Conservation (phyloP, 257 asterid genomes). For the Fraxinus anomala region DNA sequence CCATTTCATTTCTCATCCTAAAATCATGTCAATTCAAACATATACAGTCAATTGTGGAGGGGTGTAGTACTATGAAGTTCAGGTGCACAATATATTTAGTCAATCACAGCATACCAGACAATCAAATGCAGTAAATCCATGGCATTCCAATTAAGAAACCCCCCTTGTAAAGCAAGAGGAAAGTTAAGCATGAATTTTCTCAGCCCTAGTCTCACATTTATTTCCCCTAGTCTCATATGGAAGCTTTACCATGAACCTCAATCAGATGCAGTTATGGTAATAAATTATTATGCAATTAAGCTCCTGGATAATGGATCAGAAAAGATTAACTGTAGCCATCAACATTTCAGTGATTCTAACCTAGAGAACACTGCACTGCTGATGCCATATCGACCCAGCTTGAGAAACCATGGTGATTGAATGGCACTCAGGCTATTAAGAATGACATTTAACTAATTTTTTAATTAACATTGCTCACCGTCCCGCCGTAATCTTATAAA, state of each 20-base stretch:
- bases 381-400: not conserved
- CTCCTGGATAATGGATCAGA: not conserved
- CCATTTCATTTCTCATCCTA: not conserved
- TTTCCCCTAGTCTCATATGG: not conserved
- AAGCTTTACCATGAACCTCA: not conserved
- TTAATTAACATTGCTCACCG: conserved; percentile 46
- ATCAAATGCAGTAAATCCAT: not conserved
- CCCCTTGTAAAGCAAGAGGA: not conserved
- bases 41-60: not conserved
- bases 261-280: not conserved
- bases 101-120: not conserved
- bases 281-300: not conserved
- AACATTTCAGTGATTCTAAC: not conserved
- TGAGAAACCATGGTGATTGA: not conserved
- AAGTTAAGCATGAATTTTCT: not conserved
- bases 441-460: not conserved
- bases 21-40: not conserved
- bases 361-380: not conserved
- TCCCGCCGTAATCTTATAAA: conserved; percentile 56
- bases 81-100: not conserved
- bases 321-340: not conserved
- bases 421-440: not conserved
- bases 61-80: not conserved
- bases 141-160: not conserved
- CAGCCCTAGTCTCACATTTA: not conserved